These are phyloP conservation scores for Mimosa pudica DNA, from an alignment of 306 rosid species.

Conservation along the genomic window DNA sequence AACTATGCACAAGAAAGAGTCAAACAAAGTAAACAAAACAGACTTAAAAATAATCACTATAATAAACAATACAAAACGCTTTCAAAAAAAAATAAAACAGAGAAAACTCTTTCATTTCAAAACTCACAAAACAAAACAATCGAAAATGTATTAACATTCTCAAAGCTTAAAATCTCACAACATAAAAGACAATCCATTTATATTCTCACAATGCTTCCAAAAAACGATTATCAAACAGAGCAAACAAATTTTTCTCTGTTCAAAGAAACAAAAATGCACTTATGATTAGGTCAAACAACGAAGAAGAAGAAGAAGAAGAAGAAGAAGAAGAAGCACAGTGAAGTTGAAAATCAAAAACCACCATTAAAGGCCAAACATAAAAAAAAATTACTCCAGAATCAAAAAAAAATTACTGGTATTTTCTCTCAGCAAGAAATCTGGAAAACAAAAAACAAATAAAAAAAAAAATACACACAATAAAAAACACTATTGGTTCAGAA, in stretches of 20 bases:
- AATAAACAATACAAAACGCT: no score
- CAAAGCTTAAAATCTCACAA: no score
- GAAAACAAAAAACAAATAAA: background rate
- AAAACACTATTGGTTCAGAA: background rate
- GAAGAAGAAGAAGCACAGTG: background rate
- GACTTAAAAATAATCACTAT: background rate
- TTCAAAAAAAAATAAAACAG: no score
- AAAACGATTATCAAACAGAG: no score
- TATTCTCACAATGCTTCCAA: no score
- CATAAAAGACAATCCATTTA: no score
- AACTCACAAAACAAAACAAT: no score
- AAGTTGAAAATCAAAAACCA: background rate
- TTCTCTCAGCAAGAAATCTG: background rate
- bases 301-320: constrained; percentile 8
- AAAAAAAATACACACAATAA: background rate
- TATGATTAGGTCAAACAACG: background rate
- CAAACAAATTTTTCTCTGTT: no score
- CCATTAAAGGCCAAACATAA: constrained; percentile 32
- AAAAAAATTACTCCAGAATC: constrained; percentile 18
- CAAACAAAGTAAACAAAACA: constrained; percentile 2
- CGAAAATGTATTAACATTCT: no score
- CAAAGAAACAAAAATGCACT: no score
- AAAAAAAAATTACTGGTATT: constrained; percentile 10
- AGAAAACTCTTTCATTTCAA: no score
- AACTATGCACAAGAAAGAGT: constrained; percentile 7